phyloP scores from a whole-genome alignment of 495 filamentous ascomycete genomes.

The Pyrenula aspistea region DNA sequence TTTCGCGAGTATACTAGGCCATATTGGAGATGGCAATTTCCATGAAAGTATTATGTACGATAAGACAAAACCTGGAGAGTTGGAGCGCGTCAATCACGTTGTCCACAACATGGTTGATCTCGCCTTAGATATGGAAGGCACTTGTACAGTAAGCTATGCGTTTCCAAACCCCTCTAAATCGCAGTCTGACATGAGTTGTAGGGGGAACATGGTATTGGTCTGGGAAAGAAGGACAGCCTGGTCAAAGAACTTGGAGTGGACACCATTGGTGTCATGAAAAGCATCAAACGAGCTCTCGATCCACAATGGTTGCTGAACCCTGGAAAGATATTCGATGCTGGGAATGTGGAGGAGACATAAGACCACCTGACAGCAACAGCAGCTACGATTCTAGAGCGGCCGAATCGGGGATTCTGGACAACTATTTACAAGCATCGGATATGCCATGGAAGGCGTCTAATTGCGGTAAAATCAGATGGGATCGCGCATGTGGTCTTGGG shows the following conservation, averaged over 20 bases:
- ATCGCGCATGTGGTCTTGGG: too few relatives aligned
- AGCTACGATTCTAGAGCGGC: not conserved
- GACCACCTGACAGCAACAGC: not conserved
- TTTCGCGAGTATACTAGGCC: slow-evolving; percentile 75
- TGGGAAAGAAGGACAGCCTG: slow-evolving; percentile 76
- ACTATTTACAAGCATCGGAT: too few relatives aligned
- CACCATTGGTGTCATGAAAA: slow-evolving; percentile 76
- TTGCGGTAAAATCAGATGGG: too few relatives aligned
- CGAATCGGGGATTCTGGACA: not conserved
- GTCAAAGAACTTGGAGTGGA: slow-evolving; percentile 71
- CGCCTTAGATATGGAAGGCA: slow-evolving; percentile 86
- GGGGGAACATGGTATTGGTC: slow-evolving; percentile 81
- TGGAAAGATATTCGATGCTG: slow-evolving; percentile 69
- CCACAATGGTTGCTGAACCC: slow-evolving; percentile 87
- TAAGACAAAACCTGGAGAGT: slow-evolving; percentile 49
- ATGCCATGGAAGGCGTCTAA: too few relatives aligned
- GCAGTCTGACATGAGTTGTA: slow-evolving; percentile 6
- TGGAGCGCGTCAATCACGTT: slow-evolving; percentile 59
- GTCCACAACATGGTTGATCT: slow-evolving; percentile 82
- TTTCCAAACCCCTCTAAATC: not conserved
- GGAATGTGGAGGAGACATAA: not conserved
- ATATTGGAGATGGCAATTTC: slow-evolving; percentile 87
- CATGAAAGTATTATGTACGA: slow-evolving; percentile 85
- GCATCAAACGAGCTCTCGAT: slow-evolving; percentile 74
- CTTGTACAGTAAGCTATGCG: slow-evolving; percentile 51